Conservation (phyloP, 164 flowering plant species). For the Chimonanthus salicifolius region DNA sequence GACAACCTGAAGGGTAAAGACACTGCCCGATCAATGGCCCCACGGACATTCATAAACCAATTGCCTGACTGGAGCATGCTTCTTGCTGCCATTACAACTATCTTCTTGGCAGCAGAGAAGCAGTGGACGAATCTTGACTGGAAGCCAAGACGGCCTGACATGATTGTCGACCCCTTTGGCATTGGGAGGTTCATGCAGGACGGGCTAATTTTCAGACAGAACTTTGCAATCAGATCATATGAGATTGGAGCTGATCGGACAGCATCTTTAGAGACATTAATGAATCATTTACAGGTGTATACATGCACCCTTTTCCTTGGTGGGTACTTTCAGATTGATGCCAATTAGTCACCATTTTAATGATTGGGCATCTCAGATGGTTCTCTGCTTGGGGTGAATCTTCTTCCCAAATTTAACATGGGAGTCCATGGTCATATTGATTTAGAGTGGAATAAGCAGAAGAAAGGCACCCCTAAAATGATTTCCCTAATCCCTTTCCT, state of each 20-base stretch:
- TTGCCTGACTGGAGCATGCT: slow-evolving; percentile 98
- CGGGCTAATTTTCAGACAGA: slow-evolving; percentile 76
- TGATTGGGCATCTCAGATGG: not conserved
- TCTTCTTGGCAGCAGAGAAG: slow-evolving; percentile 95
- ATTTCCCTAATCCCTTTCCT: too few species aligned
- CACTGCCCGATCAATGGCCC: slow-evolving; percentile 39
- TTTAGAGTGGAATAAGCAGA: not conserved
- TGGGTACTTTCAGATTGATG: not conserved
- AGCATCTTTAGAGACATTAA: slow-evolving; percentile 89
- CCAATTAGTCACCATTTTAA: too few species aligned
- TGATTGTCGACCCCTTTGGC: slow-evolving; percentile 74
- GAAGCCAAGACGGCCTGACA: slow-evolving; percentile 82
- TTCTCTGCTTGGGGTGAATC: too few species aligned
- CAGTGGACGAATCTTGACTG: slow-evolving; percentile 97
- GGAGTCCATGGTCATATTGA: not conserved
- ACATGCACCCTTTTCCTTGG: not conserved
- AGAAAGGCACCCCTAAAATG: too few species aligned
- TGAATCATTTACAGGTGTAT: slow-evolving; percentile 92
- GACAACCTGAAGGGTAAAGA: slow-evolving; percentile 36
- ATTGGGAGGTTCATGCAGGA: slow-evolving; percentile 82
- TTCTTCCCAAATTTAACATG: not conserved
- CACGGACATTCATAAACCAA: slow-evolving; percentile 51
- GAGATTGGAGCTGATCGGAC: slow-evolving; percentile 95
- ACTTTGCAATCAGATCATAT: slow-evolving; percentile 88
- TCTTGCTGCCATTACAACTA: slow-evolving; percentile 89